Conservation (phyloP, 768 basidiomycete species). For the Hericium coralloides region DNA sequence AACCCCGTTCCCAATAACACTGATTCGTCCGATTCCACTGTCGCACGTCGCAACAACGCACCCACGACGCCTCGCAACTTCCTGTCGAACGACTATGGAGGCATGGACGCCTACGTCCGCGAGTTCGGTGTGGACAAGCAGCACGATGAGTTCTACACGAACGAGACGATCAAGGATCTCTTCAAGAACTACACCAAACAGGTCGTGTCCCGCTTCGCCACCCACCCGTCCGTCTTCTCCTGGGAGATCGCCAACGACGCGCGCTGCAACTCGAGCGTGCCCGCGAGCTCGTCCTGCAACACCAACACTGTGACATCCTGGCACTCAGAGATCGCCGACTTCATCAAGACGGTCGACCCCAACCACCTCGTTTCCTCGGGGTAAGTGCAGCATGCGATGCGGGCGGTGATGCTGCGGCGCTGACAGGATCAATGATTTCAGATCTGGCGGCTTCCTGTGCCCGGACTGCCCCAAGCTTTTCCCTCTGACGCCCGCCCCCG, state of each 20-base stretch:
- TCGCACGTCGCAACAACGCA: conserved; percentile 2
- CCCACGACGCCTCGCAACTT: conserved; percentile 18
- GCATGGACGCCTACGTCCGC: conserved; percentile 30
- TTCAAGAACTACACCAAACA: conserved; percentile 8
- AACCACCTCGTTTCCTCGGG: conserved; percentile 30
- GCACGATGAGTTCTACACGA: conserved; percentile 32
- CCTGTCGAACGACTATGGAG: conserved; percentile 24
- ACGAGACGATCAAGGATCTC: conserved; percentile 18
- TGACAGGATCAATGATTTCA: background rate
- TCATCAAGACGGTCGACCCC: conserved; percentile 18
- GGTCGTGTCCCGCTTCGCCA: conserved; percentile 7
- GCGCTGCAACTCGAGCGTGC: conserved; percentile 10
- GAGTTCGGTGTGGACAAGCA: conserved; percentile 20
- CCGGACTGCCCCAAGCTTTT: conserved; percentile 23
- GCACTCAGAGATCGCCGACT: conserved; percentile 22
- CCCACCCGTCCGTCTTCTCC: conserved; percentile 4
- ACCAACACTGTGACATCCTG: conserved; percentile 22
- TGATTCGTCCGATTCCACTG: background rate
- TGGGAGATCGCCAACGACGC: conserved; percentile 16
- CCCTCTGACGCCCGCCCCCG: conserved; percentile 7
- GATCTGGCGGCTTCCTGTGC: conserved; percentile 27
- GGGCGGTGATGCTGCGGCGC: background rate
- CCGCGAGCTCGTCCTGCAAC: conserved; percentile 16
- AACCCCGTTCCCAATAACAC: conserved; percentile 1
- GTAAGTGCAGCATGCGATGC: conserved; percentile 1